Conservation (phyloP, 2,329 filamentous ascomycete genomes). For the Fusarium sp. region DNA sequence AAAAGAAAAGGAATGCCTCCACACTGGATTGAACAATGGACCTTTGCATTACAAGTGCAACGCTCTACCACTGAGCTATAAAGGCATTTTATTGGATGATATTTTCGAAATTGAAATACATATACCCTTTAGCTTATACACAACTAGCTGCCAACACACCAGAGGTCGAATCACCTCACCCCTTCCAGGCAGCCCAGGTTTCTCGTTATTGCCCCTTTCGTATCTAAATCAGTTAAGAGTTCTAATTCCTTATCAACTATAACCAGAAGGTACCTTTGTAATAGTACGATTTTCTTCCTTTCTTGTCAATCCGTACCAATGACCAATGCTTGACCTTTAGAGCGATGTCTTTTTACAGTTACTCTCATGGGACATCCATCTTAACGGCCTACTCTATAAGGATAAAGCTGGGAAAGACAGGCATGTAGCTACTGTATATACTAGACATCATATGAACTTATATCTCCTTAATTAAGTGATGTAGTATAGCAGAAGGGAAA, state of each 20-base stretch:
- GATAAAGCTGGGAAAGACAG: background rate
- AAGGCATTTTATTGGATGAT: slow-evolving; percentile 5
- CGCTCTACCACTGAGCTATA: slow-evolving; percentile 43
- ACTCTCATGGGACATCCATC: background rate
- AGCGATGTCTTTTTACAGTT: background rate
- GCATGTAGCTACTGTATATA: background rate
- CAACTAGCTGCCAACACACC: background rate
- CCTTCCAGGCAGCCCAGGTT: background rate
- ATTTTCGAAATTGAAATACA: background rate
- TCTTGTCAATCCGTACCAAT: background rate
- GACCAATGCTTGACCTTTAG: background rate
- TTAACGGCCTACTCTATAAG: background rate
- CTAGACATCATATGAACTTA: background rate
- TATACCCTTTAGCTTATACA: fast-evolving
- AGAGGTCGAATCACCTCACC: background rate
- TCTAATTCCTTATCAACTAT: background rate
- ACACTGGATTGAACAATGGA: slow-evolving; percentile 42
- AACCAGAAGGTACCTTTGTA: background rate
- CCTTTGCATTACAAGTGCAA: slow-evolving; percentile 43
- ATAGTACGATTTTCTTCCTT: background rate
- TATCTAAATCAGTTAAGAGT: background rate
- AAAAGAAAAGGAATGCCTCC: slow-evolving; percentile 29
- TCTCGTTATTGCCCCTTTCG: background rate
- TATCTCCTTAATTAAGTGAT: background rate
- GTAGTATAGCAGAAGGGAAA: background rate